These are phyloP conservation scores for Zhuliangozyma blackwelliae DNA, from an alignment of 1,139 yeast species.

Conservation along the genomic window DNA sequence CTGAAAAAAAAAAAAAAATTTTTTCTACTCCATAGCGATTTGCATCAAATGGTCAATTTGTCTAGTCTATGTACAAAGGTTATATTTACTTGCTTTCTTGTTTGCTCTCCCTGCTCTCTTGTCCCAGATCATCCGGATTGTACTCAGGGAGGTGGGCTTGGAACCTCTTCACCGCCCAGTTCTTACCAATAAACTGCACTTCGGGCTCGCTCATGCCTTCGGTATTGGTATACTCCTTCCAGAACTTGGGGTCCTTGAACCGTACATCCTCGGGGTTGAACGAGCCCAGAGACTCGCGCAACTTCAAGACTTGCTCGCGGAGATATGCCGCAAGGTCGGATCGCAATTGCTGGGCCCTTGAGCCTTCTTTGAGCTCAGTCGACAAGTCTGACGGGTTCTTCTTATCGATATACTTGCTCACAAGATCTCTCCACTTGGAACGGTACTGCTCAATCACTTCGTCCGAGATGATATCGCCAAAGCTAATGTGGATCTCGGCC, in stretches of 20 bases:
- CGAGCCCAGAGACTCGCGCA: constrained; percentile 50
- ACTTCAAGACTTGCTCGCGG: constrained; percentile 56
- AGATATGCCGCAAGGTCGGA: constrained; percentile 66
- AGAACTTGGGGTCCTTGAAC: constrained; percentile 63
- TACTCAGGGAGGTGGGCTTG: constrained; percentile 53
- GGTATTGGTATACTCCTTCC: constrained; percentile 60
- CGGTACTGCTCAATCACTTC: constrained; percentile 56
- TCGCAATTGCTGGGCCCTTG: constrained; percentile 59
- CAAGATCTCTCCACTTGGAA: constrained; percentile 62
- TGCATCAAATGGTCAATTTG: too few species aligned
- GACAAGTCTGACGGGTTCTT: constrained; percentile 56
- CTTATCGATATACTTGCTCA: constrained; percentile 48
- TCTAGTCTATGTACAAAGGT: neutral
- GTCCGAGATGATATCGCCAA: constrained; percentile 73
- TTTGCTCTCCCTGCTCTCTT: neutral
- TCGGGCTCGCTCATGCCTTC: constrained; percentile 70
- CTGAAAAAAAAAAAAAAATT: too few species aligned
- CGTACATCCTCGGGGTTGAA: constrained; percentile 56
- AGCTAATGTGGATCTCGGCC: constrained; percentile 59
- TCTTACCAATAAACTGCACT: constrained; percentile 64
- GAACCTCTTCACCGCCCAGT: constrained; percentile 73
- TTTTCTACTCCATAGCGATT: too few species aligned
- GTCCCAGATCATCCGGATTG: constrained; percentile 11
- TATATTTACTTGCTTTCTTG: neutral
- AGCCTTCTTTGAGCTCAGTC: constrained; percentile 57